These are phyloP conservation scores for Mortierella sp. DNA, from an alignment of 371 early-diverging fungal genomes.

Conservation along the genomic window DNA sequence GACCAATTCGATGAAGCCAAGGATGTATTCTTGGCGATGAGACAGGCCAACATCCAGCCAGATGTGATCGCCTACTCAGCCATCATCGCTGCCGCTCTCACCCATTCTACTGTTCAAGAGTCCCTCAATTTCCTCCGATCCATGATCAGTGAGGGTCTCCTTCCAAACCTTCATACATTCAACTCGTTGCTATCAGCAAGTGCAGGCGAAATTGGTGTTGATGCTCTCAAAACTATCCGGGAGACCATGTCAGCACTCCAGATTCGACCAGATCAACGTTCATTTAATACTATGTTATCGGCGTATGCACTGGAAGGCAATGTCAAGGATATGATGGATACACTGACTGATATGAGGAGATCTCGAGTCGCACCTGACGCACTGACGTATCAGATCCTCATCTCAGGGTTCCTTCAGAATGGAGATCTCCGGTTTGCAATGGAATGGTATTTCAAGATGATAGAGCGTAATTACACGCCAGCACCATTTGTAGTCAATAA, in stretches of 20 bases:
- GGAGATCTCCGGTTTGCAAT: conserved; percentile 40
- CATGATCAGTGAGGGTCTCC: conserved; percentile 35
- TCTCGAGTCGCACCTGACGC: conserved; percentile 29
- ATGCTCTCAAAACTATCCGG: conserved; percentile 23
- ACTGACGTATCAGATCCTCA: conserved; percentile 41
- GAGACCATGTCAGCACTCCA: conserved; percentile 24
- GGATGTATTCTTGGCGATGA: conserved; percentile 37
- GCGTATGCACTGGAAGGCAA: conserved; percentile 39
- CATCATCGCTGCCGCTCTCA: conserved; percentile 33
- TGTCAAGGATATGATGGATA: conserved; percentile 23
- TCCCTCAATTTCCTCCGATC: conserved; percentile 31
- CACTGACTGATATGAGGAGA: conserved; percentile 28
- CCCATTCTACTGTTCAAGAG: conserved; percentile 21
- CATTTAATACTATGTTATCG: conserved; percentile 40
- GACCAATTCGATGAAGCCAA: conserved; percentile 36
- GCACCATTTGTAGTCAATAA: conserved; percentile 30
- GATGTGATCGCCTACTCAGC: conserved; percentile 46
- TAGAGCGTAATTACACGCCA: conserved; percentile 17
- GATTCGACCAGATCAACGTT: conserved; percentile 31
- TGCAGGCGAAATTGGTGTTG: conserved; percentile 33
- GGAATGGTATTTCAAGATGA: conserved; percentile 46
- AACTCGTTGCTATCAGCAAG: conserved; percentile 36
- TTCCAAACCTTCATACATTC: conserved; percentile 39
- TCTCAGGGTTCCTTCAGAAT: conserved; percentile 42
- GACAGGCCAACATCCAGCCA: conserved; percentile 36